phyloP scores from a whole-genome alignment of 176 grass and related monocot genomes.

The Juncus inflexus region DNA sequence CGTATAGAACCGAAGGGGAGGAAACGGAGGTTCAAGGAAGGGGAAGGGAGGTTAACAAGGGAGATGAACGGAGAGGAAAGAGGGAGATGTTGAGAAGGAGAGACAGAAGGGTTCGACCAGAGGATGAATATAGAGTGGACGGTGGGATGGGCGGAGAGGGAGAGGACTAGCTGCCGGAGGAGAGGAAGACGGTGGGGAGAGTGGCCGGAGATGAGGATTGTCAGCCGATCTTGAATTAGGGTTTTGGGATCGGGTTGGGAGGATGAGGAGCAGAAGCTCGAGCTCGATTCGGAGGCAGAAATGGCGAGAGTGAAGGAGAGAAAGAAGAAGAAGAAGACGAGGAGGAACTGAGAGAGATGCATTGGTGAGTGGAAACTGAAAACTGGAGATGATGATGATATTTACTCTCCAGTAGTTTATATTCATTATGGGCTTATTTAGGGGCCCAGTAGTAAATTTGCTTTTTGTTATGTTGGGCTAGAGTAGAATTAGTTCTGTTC shows the following conservation, averaged over 20 bases:
- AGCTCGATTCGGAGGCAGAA: not conserved
- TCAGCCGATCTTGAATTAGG: conserved; percentile 57
- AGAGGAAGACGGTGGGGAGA: conserved; percentile 64
- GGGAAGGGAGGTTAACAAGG: conserved; percentile 39
- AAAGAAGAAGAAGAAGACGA: conserved; percentile 24
- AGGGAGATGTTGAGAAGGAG: conserved; percentile 24
- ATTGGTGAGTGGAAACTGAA: not conserved
- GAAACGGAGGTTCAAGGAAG: conserved; percentile 85
- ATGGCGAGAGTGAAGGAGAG: not conserved
- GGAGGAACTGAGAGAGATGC: not conserved
- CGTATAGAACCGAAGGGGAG: conserved; percentile 51
- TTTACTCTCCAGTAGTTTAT: not conserved
- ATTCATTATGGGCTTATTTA: too few species aligned
- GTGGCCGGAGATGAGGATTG: conserved; percentile 68
- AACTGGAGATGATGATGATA: not conserved
- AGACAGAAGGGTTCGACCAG: conserved; percentile 70
- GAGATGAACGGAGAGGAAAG: conserved; percentile 35
- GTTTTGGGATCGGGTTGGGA: conserved; percentile 21
- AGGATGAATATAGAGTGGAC: conserved; percentile 52
- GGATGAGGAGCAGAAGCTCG: conserved; percentile 21
- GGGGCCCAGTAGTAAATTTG: too few species aligned
- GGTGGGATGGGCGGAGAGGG: conserved; percentile 50
- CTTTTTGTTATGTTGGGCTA: not conserved
- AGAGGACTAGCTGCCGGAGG: conserved; percentile 44
- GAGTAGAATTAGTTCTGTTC: not conserved